Conservation (phyloP, 148 eudicot species). For the Dianthus caryophyllus region DNA sequence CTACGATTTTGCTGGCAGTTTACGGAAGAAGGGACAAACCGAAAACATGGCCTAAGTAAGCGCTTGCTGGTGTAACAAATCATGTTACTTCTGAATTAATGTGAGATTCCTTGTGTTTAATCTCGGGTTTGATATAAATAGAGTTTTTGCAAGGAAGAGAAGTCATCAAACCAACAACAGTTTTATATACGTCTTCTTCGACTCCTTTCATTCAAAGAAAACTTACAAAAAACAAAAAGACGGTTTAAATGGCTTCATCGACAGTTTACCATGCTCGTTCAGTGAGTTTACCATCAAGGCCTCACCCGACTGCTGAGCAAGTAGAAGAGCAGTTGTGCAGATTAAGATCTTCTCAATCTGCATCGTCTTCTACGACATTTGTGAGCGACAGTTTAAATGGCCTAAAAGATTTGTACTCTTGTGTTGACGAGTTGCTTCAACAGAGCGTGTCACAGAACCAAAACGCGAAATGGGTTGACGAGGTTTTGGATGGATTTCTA, state of each 20-base stretch:
- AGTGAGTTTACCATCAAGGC: conserved; percentile 33
- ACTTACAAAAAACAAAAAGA: neutral
- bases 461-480: conserved; percentile 8
- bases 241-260: conserved; percentile 26
- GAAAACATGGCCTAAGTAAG: conserved; percentile 4
- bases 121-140: conserved; percentile 6
- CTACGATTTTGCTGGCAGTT: neutral
- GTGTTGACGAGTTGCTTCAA: conserved; percentile 34
- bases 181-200: conserved; percentile 1
- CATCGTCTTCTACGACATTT: conserved; percentile 25
- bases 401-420: conserved; percentile 32
- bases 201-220: neutral
- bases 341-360: conserved; percentile 32
- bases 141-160: conserved; percentile 1
- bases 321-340: conserved; percentile 27
- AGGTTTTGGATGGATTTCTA: conserved; percentile 30
- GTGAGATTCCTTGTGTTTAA: conserved; percentile 12
- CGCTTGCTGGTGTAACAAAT: neutral
- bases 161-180: conserved; percentile 8
- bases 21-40: conserved; percentile 3
- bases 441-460: conserved; percentile 9
- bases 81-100: conserved; percentile 11
- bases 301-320: conserved; percentile 28
- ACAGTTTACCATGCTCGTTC: conserved; percentile 29
- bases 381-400: neutral